Conservation (phyloP, 2,329 filamentous ascomycete genomes). For the Curvularia sp. region DNA sequence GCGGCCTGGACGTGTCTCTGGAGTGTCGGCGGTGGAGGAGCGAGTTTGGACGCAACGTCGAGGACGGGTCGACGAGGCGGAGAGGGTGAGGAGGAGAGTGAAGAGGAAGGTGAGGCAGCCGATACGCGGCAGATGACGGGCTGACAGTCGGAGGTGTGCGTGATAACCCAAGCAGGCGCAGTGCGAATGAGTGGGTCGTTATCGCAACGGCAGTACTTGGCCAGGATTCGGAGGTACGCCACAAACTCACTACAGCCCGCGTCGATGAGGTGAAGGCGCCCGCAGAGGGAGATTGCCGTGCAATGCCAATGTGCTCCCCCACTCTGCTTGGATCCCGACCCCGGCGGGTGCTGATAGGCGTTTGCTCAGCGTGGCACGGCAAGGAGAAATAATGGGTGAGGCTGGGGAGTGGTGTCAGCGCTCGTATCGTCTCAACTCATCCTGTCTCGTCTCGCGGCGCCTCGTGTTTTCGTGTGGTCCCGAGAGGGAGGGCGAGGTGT, state of each 20-base stretch:
- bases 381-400: not conserved
- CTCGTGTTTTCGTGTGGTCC: not conserved
- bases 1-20: conserved; percentile 25
- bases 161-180: conserved; percentile 22
- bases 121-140: conserved; percentile 13
- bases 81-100: conserved; percentile 18
- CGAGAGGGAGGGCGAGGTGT: conserved; percentile 5
- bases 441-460: not conserved
- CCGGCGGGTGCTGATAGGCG: conserved; percentile 21
- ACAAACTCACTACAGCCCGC: conserved; percentile 21
- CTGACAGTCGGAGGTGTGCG: conserved; percentile 10
- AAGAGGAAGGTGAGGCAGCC: conserved; percentile 16
- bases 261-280: conserved; percentile 17
- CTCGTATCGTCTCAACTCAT: not conserved
- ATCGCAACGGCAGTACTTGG: conserved; percentile 33
- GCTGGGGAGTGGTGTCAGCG: conserved; percentile 1
- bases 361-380: conserved; percentile 2
- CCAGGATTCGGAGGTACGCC: conserved; percentile 24
- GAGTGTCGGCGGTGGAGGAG: conserved; percentile 13
- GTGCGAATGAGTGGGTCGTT: conserved; percentile 28
- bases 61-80: not conserved
- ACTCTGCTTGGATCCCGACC: conserved; percentile 16
- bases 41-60: not conserved
- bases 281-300: conserved; percentile 19
- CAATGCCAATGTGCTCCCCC: conserved; percentile 20